Evolutionary conservation across 345 rosid species (phyloP).

Genomic region (Salix arbutifolia): DNA sequence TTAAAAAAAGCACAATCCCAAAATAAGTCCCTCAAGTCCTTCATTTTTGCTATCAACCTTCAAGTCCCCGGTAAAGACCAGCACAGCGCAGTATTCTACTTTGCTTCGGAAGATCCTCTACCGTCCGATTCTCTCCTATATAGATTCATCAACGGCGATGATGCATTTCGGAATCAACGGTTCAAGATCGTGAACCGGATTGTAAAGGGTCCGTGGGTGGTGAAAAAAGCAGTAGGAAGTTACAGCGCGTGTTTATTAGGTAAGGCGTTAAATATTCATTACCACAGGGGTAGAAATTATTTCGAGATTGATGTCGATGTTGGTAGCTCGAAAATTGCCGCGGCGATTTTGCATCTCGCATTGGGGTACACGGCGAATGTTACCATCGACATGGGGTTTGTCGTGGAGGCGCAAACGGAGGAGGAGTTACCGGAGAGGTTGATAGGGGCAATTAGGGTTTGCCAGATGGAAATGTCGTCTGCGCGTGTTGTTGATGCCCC

Average conservation of each 20-base stretch:
- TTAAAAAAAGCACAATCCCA: constrained; percentile 52
- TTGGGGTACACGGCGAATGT: constrained; percentile 75
- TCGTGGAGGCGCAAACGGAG: constrained; percentile 74
- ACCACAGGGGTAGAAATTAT: constrained; percentile 73
- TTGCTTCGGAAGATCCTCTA: constrained; percentile 69
- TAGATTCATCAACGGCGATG: constrained; percentile 72
- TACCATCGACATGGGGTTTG: constrained; percentile 81
- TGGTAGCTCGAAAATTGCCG: constrained; percentile 69
- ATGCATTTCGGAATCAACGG: constrained; percentile 70
- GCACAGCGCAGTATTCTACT: constrained; percentile 83
- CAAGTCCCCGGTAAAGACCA: constrained; percentile 88
- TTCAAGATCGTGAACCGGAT: constrained; percentile 88
- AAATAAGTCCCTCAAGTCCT: constrained; percentile 59
- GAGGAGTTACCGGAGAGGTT: constrained; percentile 81
- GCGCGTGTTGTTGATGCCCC: constrained; percentile 49
- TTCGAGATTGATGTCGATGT: constrained; percentile 85
- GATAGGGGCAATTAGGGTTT: constrained; percentile 78
- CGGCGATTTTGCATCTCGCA: constrained; percentile 66
- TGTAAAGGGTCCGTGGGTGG: constrained; percentile 92
- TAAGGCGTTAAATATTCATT: constrained; percentile 70
- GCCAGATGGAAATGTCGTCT: constrained; percentile 87
- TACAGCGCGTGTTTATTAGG: constrained; percentile 85
- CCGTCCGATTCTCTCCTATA: constrained; percentile 56
- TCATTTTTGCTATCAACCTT: constrained; percentile 76
- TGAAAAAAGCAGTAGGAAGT: constrained; percentile 69